Base-by-base conservation (phyloP, 2,329 filamentous ascomycete genomes). In the Aspergillus tanneri region DNA sequence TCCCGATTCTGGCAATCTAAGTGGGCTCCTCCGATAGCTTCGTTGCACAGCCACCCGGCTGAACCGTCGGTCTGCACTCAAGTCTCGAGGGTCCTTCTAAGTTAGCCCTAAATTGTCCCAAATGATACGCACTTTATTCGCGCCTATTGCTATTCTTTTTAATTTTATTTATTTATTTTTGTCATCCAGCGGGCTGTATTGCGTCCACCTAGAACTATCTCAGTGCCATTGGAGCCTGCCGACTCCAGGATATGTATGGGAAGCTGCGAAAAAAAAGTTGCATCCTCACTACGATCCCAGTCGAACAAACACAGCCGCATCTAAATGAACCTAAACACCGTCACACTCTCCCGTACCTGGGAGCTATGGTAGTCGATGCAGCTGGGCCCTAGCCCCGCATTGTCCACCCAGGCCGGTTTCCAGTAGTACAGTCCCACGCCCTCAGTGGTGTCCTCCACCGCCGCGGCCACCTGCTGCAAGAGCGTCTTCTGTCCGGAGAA, bases 381-480 rank as follows among this genome's bases (percentile, higher is more conserved):
- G 34, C 82, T 84, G 14, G 83, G 86, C 2, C 85, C 85, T 43
- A 88, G 66, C 0, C 67, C 77, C 9, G 79, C 77, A 66, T 87
- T 88, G 34, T 82, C 74, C 53, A 88, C 73, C 84, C 84, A 89
- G 0, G 80, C 82, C 0, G 85, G 85, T 64, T 90, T 86, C 86
- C 86, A 89, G 56, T 88, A 89, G 53, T 85, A 88, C 6, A 89
- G 36, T 0, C 85, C 86, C 22, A 72, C 66, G 0, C 83, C 83
- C 1, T 77, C 75, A 1, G 66, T 72, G 0, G 82, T 77, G 1
- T 69, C 75, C 1, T 72, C 70, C 0, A 88, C 77, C 1, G 82
- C 71, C 1, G 70, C 70, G 0, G 83, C 83, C 14, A 89, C 75
- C 48, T 78, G 69, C 65, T 80, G 72, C 44, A 89, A 67, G 67